phyloP scores from a whole-genome alignment of 176 grass and related monocot species.

The Stipa capillata region DNA sequence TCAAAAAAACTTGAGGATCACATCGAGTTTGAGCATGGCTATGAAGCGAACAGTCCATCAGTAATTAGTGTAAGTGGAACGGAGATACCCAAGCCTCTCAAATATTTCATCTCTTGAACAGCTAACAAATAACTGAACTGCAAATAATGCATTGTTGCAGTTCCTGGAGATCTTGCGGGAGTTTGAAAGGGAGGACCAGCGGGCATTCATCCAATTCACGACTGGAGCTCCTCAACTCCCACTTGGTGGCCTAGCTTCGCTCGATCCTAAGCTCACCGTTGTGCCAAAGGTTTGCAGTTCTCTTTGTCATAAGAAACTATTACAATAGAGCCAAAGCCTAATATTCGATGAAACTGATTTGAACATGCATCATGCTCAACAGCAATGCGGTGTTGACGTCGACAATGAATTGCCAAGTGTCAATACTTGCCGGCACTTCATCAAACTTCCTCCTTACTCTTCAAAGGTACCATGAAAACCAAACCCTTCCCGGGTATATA shows the following conservation, averaged over 20 bases:
- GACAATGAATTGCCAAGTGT: conserved; percentile 58
- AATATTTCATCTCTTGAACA: not conserved
- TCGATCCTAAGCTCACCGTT: conserved; percentile 53
- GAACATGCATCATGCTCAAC: not conserved
- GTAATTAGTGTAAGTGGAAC: conserved; percentile 37
- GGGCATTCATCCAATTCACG: conserved; percentile 55
- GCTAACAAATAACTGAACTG: not conserved
- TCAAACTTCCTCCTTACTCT: conserved; percentile 76
- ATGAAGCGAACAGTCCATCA: conserved; percentile 23
- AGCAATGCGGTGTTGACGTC: conserved; percentile 43
- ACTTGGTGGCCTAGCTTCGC: conserved; percentile 54
- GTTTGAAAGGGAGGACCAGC: conserved; percentile 42
- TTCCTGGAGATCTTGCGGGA: conserved; percentile 58
- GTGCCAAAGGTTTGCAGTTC: conserved; percentile 47
- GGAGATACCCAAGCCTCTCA: not conserved
- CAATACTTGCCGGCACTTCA: conserved; percentile 57
- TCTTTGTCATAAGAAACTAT: not conserved
- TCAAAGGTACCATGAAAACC: conserved; percentile 48
- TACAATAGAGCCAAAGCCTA: not conserved
- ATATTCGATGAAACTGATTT: conserved; percentile 9
- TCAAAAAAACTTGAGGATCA: conserved; percentile 40
- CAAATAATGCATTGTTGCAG: conserved; percentile 13
- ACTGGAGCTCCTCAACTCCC: conserved; percentile 61
- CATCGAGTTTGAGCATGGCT: conserved; percentile 61
- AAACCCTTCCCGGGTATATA: not conserved